These are phyloP conservation scores for Helenozyma rhizophorensis DNA, from an alignment of 805 yeast genomes.

Conservation along the genomic window DNA sequence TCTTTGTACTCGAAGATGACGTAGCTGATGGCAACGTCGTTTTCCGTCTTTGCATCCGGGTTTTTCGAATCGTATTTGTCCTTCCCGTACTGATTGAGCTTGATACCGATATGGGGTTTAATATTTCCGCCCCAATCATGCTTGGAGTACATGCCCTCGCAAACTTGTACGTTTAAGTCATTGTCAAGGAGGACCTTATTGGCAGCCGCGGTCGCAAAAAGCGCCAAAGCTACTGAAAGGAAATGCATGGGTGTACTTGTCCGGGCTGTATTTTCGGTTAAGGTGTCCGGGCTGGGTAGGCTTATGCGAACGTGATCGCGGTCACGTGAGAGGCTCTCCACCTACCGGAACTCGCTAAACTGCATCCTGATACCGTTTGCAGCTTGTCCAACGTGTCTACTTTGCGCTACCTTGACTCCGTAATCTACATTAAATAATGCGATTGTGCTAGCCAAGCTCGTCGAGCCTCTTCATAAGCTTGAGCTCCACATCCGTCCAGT, in stretches of 20 bases:
- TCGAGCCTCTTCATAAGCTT: slow-evolving; percentile 14
- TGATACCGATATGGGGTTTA: slow-evolving; percentile 47
- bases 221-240: slow-evolving; percentile 5
- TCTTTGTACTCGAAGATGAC: slow-evolving; percentile 85
- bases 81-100: slow-evolving; percentile 24
- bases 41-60: slow-evolving; percentile 16
- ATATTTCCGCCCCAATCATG: slow-evolving; percentile 81
- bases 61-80: slow-evolving; percentile 22
- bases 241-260: no score
- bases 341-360: no score
- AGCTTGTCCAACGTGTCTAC: no score
- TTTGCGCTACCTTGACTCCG: no score
- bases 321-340: no score
- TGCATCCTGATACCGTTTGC: no score
- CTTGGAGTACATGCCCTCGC: slow-evolving; percentile 87
- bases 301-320: background rate
- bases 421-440: no score
- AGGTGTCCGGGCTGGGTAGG: no score
- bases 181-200: slow-evolving; percentile 48
- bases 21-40: slow-evolving; percentile 50
- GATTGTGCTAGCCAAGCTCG: slow-evolving; percentile 8
- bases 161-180: slow-evolving; percentile 52
- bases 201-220: slow-evolving; percentile 21
- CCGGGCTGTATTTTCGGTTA: no score
- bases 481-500: slow-evolving; percentile 61